These are phyloP conservation scores for Phytopythium sindhum DNA, from an alignment of 352 stramenopile species.

Conservation along the genomic window DNA sequence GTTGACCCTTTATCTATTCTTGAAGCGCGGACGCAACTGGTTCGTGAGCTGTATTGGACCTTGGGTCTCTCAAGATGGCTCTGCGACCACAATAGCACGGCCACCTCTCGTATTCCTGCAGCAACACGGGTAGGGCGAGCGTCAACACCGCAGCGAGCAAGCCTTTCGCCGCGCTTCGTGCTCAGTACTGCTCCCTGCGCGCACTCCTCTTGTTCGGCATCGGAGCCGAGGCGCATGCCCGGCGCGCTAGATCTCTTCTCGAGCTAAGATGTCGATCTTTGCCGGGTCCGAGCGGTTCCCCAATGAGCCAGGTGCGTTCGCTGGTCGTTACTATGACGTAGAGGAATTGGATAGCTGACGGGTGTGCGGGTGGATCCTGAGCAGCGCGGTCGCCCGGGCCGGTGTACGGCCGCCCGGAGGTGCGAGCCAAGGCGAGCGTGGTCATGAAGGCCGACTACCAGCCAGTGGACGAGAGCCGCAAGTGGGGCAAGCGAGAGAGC, in stretches of 20 bases:
- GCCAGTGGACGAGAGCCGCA: constrained; percentile 56
- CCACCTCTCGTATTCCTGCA: neutral
- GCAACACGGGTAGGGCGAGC: neutral
- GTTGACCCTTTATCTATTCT: no score
- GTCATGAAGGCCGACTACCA: constrained; percentile 74
- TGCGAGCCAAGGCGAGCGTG: constrained; percentile 52
- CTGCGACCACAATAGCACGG: neutral
- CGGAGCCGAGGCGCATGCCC: constrained; percentile 6
- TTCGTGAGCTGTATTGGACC: neutral
- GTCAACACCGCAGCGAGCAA: neutral
- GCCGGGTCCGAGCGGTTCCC: constrained; percentile 73
- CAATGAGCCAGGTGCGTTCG: constrained; percentile 46
- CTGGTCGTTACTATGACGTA: neutral
- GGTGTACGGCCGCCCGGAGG: constrained; percentile 63
- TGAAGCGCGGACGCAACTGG: neutral
- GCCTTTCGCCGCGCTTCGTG: neutral
- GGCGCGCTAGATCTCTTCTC: neutral
- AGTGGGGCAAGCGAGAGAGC: constrained; percentile 77
- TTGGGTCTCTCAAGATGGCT: neutral
- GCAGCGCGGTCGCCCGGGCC: constrained; percentile 64
- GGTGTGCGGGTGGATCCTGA: neutral
- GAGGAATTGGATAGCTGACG: neutral
- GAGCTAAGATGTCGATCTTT: constrained; percentile 75
- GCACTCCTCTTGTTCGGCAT: neutral
- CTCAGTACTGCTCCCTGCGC: neutral